A percentile compares a stretch with the other conserved stretches of the same genome.
These are phyloP conservation scores for Trichoderma orchidacearum DNA, from an alignment of 495 filamentous ascomycete species.

Conservation along the genomic window DNA sequence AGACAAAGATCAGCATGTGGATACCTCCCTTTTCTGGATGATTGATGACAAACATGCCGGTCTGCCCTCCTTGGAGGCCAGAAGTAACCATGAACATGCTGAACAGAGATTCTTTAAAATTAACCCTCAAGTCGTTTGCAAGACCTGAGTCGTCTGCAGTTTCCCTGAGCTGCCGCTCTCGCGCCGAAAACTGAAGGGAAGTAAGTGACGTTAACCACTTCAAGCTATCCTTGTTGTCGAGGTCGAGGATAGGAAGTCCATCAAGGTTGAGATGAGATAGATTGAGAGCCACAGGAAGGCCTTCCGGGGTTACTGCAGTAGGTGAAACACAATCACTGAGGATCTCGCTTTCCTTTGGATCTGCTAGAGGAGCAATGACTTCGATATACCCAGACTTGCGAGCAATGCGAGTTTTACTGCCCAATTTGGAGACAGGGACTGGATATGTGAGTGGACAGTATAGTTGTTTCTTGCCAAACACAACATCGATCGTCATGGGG, in stretches of 20 bases:
- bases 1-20: constrained; percentile 27
- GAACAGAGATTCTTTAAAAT: constrained; percentile 36
- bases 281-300: constrained; percentile 18
- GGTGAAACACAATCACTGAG: constrained; percentile 21
- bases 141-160: background rate
- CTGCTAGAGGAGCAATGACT: constrained; percentile 21
- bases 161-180: constrained; percentile 20
- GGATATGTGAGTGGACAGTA: constrained; percentile 22
- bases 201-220: constrained; percentile 22
- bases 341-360: constrained; percentile 3
- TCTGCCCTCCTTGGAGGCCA: constrained; percentile 22
- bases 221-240: constrained; percentile 11
- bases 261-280: constrained; percentile 27
- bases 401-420: constrained; percentile 25
- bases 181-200: constrained; percentile 21
- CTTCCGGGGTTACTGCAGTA: constrained; percentile 3
- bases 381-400: constrained; percentile 33
- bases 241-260: constrained; percentile 22
- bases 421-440: constrained; percentile 19
- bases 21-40: constrained; percentile 13
- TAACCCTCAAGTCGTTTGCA: constrained; percentile 14
- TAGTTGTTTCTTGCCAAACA: constrained; percentile 10
- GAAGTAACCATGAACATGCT: constrained; percentile 28
- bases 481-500: constrained; percentile 18
- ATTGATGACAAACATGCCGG: constrained; percentile 22